Conservation (phyloP, 2,329 filamentous ascomycete genomes). For the Bipolaris oryzae region DNA sequence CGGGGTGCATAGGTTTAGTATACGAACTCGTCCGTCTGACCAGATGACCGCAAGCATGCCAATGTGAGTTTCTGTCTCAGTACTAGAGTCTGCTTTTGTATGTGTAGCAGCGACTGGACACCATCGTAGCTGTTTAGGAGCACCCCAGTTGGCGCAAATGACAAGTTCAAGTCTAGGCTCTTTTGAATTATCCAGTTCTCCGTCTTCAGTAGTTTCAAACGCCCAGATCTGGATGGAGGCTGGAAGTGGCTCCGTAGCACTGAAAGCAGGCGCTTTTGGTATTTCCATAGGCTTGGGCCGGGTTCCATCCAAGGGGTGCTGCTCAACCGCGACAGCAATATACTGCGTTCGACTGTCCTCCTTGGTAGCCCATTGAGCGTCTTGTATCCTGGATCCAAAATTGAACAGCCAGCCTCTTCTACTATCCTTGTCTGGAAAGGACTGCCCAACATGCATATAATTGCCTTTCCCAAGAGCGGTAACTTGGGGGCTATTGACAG, state of each 20-base stretch:
- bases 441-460: constrained; percentile 53
- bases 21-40: constrained; percentile 62
- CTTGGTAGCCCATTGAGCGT: constrained; percentile 54
- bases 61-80: constrained; percentile 44
- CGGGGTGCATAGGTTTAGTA: constrained; percentile 56
- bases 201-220: constrained; percentile 52
- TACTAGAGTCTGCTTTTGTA: constrained; percentile 28
- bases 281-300: constrained; percentile 41
- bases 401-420: constrained; percentile 62
- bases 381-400: constrained; percentile 60
- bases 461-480: constrained; percentile 52
- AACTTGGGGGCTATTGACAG: constrained; percentile 52
- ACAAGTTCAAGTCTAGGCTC: constrained; percentile 57
- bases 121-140: constrained; percentile 62
- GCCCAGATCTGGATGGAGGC: constrained; percentile 65
- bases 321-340: constrained; percentile 56
- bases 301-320: constrained; percentile 21
- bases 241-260: constrained; percentile 55
- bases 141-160: constrained; percentile 64
- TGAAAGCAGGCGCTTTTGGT: constrained; percentile 56
- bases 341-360: constrained; percentile 59
- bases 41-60: constrained; percentile 64
- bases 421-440: constrained; percentile 33
- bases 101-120: constrained; percentile 54
- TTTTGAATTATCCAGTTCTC: constrained; percentile 51